Evolutionary conservation across 1,284 basidiomycete species (phyloP).

Genomic region (Ustilago trichophora): DNA sequence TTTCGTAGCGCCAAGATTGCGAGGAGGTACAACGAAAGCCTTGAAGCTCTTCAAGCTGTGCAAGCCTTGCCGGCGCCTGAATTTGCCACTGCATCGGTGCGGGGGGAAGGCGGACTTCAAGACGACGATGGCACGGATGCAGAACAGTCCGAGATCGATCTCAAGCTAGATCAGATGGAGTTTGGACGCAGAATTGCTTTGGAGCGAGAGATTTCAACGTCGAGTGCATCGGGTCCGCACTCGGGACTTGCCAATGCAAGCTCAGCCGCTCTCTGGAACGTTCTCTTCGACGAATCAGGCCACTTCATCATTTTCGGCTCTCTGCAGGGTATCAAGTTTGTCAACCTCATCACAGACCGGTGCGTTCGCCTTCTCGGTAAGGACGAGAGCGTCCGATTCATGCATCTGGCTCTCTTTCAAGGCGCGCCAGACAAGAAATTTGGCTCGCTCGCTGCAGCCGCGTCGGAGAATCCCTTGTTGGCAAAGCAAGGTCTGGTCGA

Average conservation of each 20-base stretch:
- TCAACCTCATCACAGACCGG: slow-evolving; percentile 92
- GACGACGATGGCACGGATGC: neutral
- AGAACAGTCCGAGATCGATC: slow-evolving; percentile 68
- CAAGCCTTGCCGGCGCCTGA: slow-evolving; percentile 19
- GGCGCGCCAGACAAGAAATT: slow-evolving; percentile 86
- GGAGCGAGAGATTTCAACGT: slow-evolving; percentile 88
- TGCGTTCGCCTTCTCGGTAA: slow-evolving; percentile 90
- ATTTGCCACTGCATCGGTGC: too few relatives aligned
- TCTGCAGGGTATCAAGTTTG: slow-evolving; percentile 93
- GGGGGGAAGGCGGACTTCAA: too few relatives aligned
- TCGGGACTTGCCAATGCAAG: slow-evolving; percentile 66
- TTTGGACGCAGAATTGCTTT: slow-evolving; percentile 93
- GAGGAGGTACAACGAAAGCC: slow-evolving; percentile 92
- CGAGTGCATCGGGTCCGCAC: slow-evolving; percentile 69
- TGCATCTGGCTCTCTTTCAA: slow-evolving; percentile 90
- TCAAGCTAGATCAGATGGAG: slow-evolving; percentile 97
- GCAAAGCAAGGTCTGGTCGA: slow-evolving; percentile 76
- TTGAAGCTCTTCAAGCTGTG: slow-evolving; percentile 80
- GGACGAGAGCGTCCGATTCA: slow-evolving; percentile 90
- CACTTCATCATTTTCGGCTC: slow-evolving; percentile 93
- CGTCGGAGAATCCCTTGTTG: slow-evolving; percentile 92
- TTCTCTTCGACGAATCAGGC: slow-evolving; percentile 95
- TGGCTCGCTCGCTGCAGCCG: slow-evolving; percentile 84
- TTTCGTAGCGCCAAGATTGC: slow-evolving; percentile 89
- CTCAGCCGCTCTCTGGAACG: slow-evolving; percentile 69